Base-by-base conservation (phyloP, 768 basidiomycete species). In the Podaxis rugospora region DNA sequence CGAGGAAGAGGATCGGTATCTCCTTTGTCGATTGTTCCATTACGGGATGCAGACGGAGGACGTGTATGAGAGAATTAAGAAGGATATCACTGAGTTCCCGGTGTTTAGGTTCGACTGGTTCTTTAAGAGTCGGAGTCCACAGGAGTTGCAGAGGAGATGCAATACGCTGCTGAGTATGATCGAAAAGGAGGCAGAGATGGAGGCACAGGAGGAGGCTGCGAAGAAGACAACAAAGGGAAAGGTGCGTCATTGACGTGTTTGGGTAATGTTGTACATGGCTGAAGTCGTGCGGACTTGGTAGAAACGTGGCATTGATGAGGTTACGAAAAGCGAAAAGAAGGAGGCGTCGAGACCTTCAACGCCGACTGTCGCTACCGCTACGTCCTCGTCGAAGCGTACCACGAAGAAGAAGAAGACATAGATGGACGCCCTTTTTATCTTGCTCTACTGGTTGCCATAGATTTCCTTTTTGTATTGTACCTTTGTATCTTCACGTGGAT, bases 41-140 rank as follows among this genome's bases (percentile, higher is more conserved):
- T 95, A 98, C 65, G 94, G 95, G 23, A 87, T 98, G 81, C 87
- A 88, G 58, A 76, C 82, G 14, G 92, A 92, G 53, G 94, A 97
- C 67, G 90, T 93, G 25, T 97, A 95, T 68, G 96, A 99, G 69
- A 77, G 88, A 56, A 97, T 98, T 75, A 97, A 96, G 83, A 86
- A 89, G 72, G 96, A 98, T 73, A 94, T 98, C 64, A 89, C 87
- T 14, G 95, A 98, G 75, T 98, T 95, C 74, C 95, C 96, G 1
- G 90, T 95, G 13, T 99, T 98, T 78, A 81, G 95, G 21, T 98
- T 98, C 67, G 95, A 98, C 69, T 98, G 95, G 96, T 98, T 97
- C 78, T 90, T 95, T 81, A 95, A 96, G 79, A 93, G 92, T 65
- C 78, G 96, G 57, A 92, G 90, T 10, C 87, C 93, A 2, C 88